These are phyloP conservation scores for Physcomitrellopsis africana DNA, from an alignment of 225 moss, liverwort and hornwort species.

Conservation along the genomic window DNA sequence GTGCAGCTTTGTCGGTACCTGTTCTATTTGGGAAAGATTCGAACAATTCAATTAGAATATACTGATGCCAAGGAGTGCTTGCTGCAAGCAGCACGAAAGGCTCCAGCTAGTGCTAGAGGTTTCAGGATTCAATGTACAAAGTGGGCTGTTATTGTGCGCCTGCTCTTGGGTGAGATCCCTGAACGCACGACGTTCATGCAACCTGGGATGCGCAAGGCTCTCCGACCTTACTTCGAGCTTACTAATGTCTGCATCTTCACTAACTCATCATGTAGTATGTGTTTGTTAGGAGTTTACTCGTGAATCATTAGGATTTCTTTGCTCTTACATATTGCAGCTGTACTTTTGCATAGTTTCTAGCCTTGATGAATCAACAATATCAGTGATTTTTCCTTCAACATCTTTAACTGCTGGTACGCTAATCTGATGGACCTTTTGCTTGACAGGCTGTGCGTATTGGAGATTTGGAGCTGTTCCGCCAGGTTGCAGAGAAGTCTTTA, in stretches of 20 bases:
- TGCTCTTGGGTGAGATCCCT: constrained; percentile 95
- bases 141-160: constrained; percentile 95
- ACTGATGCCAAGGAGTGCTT: constrained; percentile 98
- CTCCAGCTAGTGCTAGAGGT: constrained; percentile 86
- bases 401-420: constrained; percentile 5
- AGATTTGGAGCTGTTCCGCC: constrained; percentile 89
- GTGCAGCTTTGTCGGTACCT: constrained; percentile 91
- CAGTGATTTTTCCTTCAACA: not conserved
- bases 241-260: constrained; percentile 70
- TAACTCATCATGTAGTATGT: not conserved
- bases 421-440: constrained; percentile 18
- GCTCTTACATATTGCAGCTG: constrained; percentile 1
- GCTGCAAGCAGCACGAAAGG: constrained; percentile 92
- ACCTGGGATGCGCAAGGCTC: constrained; percentile 91
- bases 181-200: constrained; percentile 99
- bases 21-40: constrained; percentile 91
- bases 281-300: constrained; percentile 12
- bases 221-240: constrained; percentile 93
- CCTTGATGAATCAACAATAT: not conserved
- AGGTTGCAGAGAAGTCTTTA: constrained; percentile 78
- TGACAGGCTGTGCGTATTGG: constrained; percentile 95
- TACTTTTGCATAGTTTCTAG: constrained; percentile 5
- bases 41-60: constrained; percentile 95
- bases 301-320: constrained; percentile 8
- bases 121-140: constrained; percentile 97